Percentiles rank a stretch among this genome's conserved stretches.
phyloP scores from a whole-genome alignment of 2,329 filamentous ascomycete genomes.

The Fusarium haematococcum region DNA sequence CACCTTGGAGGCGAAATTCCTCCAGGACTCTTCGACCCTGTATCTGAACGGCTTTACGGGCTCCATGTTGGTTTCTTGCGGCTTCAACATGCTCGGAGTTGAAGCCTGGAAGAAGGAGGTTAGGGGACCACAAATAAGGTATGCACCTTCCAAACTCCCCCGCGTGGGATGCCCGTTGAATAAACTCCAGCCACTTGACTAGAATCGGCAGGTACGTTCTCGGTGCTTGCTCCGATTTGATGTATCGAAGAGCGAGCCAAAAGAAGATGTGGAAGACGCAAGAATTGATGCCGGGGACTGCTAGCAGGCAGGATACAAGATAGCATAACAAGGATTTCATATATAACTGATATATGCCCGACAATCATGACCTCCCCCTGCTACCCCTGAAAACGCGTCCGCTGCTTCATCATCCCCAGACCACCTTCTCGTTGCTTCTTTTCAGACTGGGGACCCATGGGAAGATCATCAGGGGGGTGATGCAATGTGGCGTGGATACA shows the following conservation, averaged over 20 bases:
- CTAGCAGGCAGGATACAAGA: not conserved
- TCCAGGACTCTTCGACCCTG: not conserved
- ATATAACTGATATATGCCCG: not conserved
- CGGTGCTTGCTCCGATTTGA: not conserved
- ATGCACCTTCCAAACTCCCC: not conserved
- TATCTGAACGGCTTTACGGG: not conserved
- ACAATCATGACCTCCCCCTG: not conserved
- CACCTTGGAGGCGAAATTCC: not conserved
- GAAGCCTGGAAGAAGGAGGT: not conserved
- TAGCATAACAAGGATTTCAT: not conserved
- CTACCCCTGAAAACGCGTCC: not conserved
- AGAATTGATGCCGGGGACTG: not conserved
- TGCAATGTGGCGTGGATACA: not conserved
- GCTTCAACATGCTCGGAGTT: conserved; percentile 25
- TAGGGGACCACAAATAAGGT: not conserved
- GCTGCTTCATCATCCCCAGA: not conserved
- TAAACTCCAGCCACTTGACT: not conserved
- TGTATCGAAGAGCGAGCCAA: not conserved
- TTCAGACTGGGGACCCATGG: not conserved
- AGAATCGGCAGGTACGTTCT: not conserved
- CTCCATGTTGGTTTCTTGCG: conserved; percentile 20
- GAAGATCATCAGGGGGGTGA: not conserved
- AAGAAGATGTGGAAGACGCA: not conserved
- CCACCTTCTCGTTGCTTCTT: not conserved
- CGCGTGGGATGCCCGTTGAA: not conserved